A percentile compares a stretch with the other conserved stretches of the same genome.
These are phyloP conservation scores for Turritis glabra DNA, from an alignment of 345 rosid genomes.

Conservation along the genomic window DNA sequence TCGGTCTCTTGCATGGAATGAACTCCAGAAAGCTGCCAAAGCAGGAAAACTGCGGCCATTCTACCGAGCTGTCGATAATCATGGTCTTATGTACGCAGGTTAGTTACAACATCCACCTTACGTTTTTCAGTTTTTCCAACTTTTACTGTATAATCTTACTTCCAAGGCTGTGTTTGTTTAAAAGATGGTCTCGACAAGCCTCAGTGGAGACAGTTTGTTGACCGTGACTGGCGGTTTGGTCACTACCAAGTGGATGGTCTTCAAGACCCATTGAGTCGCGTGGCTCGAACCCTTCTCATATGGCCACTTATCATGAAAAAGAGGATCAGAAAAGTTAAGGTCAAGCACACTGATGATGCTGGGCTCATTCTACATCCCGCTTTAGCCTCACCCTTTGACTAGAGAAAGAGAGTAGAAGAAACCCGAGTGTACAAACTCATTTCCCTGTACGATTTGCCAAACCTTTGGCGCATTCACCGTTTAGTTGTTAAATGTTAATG, in stretches of 20 bases:
- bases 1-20: constrained; percentile 70
- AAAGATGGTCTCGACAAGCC: constrained; percentile 92
- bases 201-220: constrained; percentile 49
- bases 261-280: constrained; percentile 80
- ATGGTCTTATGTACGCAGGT: constrained; percentile 97
- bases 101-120: constrained; percentile 24
- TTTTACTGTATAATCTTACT: constrained; percentile 12
- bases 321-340: constrained; percentile 45
- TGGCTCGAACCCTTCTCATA: constrained; percentile 50
- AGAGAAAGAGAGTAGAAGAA: constrained; percentile 16
- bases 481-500: not conserved
- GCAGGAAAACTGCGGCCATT: constrained; percentile 67
- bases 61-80: constrained; percentile 68
- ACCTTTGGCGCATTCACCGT: constrained; percentile 18
- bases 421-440: not conserved
- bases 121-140: not conserved
- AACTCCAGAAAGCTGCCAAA: constrained; percentile 67
- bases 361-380: constrained; percentile 54
- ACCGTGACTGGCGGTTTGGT: constrained; percentile 93
- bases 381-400: constrained; percentile 39
- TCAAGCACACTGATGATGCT: constrained; percentile 46
- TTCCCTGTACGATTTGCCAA: constrained; percentile 25
- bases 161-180: not conserved
- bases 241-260: constrained; percentile 95
- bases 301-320: constrained; percentile 47